phyloP scores from a whole-genome alignment of 2,329 filamentous ascomycete species.

The Botrytis fragariae region DNA sequence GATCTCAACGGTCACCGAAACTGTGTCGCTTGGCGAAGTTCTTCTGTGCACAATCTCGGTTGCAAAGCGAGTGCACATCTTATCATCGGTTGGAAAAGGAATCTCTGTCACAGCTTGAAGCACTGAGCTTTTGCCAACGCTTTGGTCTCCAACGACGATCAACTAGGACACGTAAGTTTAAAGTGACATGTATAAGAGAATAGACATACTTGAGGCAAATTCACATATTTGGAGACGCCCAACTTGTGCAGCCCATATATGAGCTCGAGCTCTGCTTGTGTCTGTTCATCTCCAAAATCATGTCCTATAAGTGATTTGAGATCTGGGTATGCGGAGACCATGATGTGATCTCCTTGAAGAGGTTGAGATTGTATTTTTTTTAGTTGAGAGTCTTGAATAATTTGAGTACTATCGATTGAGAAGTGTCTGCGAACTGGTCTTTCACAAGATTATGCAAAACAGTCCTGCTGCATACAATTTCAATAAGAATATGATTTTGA shows the following conservation, averaged over 20 bases:
- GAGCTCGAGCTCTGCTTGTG: conserved; percentile 23
- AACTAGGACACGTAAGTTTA: conserved; percentile 26
- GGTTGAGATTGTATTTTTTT: neutral
- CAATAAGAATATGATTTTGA: neutral
- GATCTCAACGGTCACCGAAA: conserved; percentile 16
- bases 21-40: conserved; percentile 18
- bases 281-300: conserved; percentile 27
- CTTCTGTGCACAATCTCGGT: conserved; percentile 44
- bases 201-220: conserved; percentile 25
- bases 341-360: neutral
- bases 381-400: neutral
- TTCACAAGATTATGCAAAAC: neutral
- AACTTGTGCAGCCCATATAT: conserved; percentile 29
- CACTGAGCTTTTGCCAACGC: conserved; percentile 40
- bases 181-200: neutral
- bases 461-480: neutral
- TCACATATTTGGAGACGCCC: conserved; percentile 23
- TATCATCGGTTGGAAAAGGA: conserved; percentile 41
- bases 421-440: neutral
- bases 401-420: neutral
- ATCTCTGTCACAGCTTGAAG: conserved; percentile 40
- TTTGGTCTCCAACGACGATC: conserved; percentile 44
- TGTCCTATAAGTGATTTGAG: neutral
- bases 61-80: conserved; percentile 45
- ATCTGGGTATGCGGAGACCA: neutral